A percentile compares a stretch with the other conserved stretches of the same genome.
These are phyloP conservation scores for Cercospora zeina DNA, from an alignment of 2,329 filamentous ascomycete genomes.

Conservation along the genomic window DNA sequence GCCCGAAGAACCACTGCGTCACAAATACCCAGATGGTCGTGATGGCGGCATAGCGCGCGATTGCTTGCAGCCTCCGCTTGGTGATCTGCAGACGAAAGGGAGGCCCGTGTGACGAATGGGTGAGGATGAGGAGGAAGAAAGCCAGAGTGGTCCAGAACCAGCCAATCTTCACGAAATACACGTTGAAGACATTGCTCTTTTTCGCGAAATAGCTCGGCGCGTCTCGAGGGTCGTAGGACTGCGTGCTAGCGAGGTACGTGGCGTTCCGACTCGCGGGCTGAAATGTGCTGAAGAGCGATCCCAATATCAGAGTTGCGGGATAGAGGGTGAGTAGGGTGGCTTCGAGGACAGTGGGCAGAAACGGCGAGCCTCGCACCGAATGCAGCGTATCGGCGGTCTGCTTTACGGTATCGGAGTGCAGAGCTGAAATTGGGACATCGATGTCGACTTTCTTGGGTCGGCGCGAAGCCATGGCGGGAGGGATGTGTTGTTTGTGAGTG, in stretches of 20 bases:
- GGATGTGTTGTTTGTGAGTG: not conserved
- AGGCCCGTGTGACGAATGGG: constrained; percentile 61
- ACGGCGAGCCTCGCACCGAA: constrained; percentile 50
- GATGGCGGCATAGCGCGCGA: constrained; percentile 67
- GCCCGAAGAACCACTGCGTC: constrained; percentile 96
- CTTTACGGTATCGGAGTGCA: not conserved
- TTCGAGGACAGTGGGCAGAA: constrained; percentile 70
- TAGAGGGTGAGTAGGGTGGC: constrained; percentile 67
- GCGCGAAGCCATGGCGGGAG: constrained; percentile 13
- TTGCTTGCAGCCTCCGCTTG: constrained; percentile 57
- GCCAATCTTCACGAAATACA: constrained; percentile 89
- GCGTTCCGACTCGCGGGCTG: constrained; percentile 70
- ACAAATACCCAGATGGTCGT: constrained; percentile 80
- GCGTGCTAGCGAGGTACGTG: constrained; percentile 62
- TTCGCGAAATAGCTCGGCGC: constrained; percentile 87
- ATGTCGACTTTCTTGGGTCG: constrained; percentile 14
- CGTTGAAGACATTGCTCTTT: constrained; percentile 90
- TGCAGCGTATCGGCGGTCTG: constrained; percentile 18
- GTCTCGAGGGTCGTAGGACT: constrained; percentile 60
- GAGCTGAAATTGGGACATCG: constrained; percentile 13
- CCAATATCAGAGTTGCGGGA: constrained; percentile 74
- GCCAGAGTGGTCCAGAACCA: constrained; percentile 87
- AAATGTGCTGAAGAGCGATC: constrained; percentile 75
- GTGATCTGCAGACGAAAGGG: constrained; percentile 46
- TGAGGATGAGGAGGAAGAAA: constrained; percentile 68